Percentiles rank a stretch among this genome's conserved stretches.
These are phyloP conservation scores for Sarcocystis neurona DNA, from an alignment of 169 alveolate species.

Conservation along the genomic window DNA sequence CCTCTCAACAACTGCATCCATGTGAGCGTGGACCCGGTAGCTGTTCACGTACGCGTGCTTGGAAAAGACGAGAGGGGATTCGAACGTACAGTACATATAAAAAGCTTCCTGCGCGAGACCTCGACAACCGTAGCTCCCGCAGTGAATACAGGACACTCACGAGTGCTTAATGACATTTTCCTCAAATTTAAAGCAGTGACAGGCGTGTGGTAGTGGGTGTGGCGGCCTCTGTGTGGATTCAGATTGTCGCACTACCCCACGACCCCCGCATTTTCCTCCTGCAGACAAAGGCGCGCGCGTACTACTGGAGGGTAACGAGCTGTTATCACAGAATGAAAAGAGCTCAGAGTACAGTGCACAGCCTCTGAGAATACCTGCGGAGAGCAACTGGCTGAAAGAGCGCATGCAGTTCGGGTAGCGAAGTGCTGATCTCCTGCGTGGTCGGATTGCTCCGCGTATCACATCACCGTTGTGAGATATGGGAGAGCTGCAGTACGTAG, in stretches of 20 bases:
- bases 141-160: neutral
- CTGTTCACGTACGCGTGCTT: neutral
- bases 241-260: slow-evolving; percentile 8
- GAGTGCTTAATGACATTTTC: neutral
- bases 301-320: slow-evolving; percentile 16
- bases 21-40: neutral
- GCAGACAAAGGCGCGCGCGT: neutral
- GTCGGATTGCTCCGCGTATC: too few relatives aligned
- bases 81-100: neutral
- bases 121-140: neutral
- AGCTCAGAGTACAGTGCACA: too few relatives aligned
- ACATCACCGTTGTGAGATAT: too few relatives aligned
- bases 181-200: neutral
- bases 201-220: neutral
- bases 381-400: too few relatives aligned
- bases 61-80: neutral
- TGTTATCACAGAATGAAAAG: too few relatives aligned
- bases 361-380: too few relatives aligned
- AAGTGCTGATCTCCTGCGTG: too few relatives aligned
- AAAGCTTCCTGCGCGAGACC: neutral
- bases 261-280: slow-evolving; percentile 9
- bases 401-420: too few relatives aligned
- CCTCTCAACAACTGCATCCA: neutral
- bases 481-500: too few relatives aligned
- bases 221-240: neutral